Evolutionary conservation across 108 stramenopile genomes (phyloP), one percentile per base, ranked within the genome.

Genomic region (Heterococcus sp.): DNA sequence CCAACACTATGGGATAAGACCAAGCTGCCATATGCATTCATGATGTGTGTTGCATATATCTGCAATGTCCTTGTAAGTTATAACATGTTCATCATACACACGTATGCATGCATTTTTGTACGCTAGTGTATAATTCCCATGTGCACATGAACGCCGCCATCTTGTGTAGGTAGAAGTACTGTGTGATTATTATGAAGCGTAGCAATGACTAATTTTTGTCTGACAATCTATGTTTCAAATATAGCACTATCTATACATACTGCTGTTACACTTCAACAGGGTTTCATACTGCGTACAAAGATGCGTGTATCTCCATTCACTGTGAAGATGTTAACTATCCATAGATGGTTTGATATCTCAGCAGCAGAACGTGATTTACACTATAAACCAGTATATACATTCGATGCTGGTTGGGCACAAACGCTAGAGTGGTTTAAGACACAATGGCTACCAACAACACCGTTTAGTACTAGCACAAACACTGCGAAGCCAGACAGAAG

Each of bases 361-460:
- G 89, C 89, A 29, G 93, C 95, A 34, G 89, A 91, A 85, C 88
- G 85, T 27, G 97, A 98, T 88, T 88, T 98, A 75, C 71, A 87
- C 65, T 98, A 95, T 86, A 87, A 92, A 83, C 96, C 97, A 0
- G 78, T 97, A 36, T 87, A 90, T 35, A 87, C 89, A 21, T 95
- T 95, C 76, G 92, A 92, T 1, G 88, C 96, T 65, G 97, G 94
- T 3, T 98, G 96, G 94, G 84, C 82, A 21, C 87, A 89, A 38
- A 98, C 96, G 0, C 88, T 92, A 34, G 92, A 88, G 37, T 97
- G 95, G 95, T 96, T 97, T 85, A 91, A 92, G 84, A 77, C 85
- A 33, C 89, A 94, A 78, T 98, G 97, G 97, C 83, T 97, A 5
- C 94, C 95, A 0, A 82, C 46, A 21, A 58, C 46, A 58, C 46